Evolutionary conservation across 768 basidiomycete species (phyloP), one percentile per base, ranked within the genome.

Genomic region (Piloderma croceum): DNA sequence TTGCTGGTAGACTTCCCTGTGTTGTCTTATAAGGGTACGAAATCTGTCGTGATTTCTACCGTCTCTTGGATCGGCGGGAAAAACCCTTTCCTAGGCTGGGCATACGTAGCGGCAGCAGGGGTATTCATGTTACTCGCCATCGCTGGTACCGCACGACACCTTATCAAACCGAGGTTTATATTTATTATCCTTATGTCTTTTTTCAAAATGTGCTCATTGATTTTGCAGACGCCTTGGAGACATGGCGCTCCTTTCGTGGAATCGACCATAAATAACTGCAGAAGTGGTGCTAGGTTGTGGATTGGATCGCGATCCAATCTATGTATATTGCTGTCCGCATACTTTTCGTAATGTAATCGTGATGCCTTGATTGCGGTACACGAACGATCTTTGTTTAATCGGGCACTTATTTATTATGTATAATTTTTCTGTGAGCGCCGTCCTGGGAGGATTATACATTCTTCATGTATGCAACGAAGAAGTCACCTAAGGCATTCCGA

Each of bases 21-120:
- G 36, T 68, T 76, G 34, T 74, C 82, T 7, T 99, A 88, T 70
- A 81, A 81, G 38, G 96, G 96, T 31, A 97, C 94, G 7, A 99
- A 99, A 63, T 92, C 92, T 0, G 74, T 99, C 44, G 93, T 99
- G 23, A 87, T 99, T 47, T 92, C 92, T 32, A 98, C 94, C 3
- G 91, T 96, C 11, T 90, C 93, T 2, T 98, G 94, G 93, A 90
- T 96, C 57, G 96, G 96, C 9, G 96, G 96, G 29, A 93, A 94
- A 68, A 97, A 99, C 53, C 82, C 92, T 1, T 99, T 99, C 81
- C 73, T 99, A 15, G 96, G 96, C 6, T 98, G 93, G 91, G 90
- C 92, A 2, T 99, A 99, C 56, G 83, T 99, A 33, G 93, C 83
- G 12, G 79, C 91, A 1, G 81, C 93, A 2, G 77, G 74, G 13